phyloP scores from a whole-genome alignment of 306 rosid species.

The Acacia acuminata region DNA sequence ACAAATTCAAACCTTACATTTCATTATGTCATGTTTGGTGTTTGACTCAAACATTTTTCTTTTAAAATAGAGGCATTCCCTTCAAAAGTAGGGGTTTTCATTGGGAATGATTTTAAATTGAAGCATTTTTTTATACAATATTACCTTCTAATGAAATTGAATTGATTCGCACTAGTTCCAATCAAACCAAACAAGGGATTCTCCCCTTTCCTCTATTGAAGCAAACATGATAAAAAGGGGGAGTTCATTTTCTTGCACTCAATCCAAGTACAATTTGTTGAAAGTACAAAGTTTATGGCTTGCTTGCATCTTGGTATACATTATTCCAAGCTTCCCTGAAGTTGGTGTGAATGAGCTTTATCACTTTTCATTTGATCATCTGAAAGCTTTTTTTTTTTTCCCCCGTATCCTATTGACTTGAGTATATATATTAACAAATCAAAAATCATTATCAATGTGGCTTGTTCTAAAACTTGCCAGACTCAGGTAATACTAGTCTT shows the following conservation, averaged over 20 bases:
- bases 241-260: neutral
- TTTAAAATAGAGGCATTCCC: too few relatives aligned
- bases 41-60: too few relatives aligned
- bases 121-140: neutral
- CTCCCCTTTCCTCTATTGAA: neutral
- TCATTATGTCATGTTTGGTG: too few relatives aligned
- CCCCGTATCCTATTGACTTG: neutral
- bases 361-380: neutral
- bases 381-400: neutral
- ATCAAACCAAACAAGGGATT: neutral
- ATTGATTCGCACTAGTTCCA: neutral
- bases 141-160: too few relatives aligned
- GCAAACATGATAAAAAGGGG: neutral
- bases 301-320: neutral
- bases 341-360: neutral
- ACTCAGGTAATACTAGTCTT: neutral
- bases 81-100: neutral
- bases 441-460: constrained; percentile 21
- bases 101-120: neutral
- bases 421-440: constrained; percentile 16
- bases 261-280: neutral
- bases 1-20: too few relatives aligned
- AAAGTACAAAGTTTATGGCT: neutral
- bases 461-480: constrained; percentile 9
- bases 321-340: neutral